phyloP scores from a whole-genome alignment of 208 protist species.

The Wallacemonas sp. region DNA sequence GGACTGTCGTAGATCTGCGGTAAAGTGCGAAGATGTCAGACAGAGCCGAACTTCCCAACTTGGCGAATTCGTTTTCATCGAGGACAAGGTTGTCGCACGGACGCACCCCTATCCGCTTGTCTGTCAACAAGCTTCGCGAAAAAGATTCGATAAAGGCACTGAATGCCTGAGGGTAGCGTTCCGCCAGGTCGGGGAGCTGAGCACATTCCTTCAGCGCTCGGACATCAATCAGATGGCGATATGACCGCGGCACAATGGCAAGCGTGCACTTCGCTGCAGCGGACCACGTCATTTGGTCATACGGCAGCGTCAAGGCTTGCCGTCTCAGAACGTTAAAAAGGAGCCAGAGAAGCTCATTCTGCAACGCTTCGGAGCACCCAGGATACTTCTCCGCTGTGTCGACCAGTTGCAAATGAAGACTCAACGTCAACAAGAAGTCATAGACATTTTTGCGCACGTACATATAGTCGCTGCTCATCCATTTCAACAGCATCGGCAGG shows the following conservation, averaged over 20 bases:
- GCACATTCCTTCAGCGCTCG: conserved; percentile 66
- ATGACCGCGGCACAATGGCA: conserved; percentile 51
- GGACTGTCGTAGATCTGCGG: conserved; percentile 54
- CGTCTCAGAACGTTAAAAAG: conserved; percentile 56
- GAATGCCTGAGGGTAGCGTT: conserved; percentile 58
- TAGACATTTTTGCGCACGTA: conserved; percentile 89
- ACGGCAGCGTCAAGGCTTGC: conserved; percentile 51
- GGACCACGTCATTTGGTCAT: conserved; percentile 74
- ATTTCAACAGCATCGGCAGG: conserved; percentile 68
- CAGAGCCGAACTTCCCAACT: conserved; percentile 51
- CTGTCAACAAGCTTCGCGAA: conserved; percentile 47
- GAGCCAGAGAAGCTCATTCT: conserved; percentile 83
- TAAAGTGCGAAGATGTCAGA: conserved; percentile 57
- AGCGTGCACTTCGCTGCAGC: conserved; percentile 79
- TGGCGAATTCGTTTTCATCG: conserved; percentile 38
- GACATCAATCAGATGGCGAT: conserved; percentile 62
- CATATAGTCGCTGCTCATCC: conserved; percentile 86
- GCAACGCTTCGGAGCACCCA: conserved; percentile 72
- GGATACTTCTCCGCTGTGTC: conserved; percentile 61
- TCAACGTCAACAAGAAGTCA: conserved; percentile 81
- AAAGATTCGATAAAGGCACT: conserved; percentile 62
- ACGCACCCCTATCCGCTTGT: conserved; percentile 29
- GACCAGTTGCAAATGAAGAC: conserved; percentile 83
- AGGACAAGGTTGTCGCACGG: conserved; percentile 29
- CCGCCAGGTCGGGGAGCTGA: conserved; percentile 51